These are phyloP conservation scores for Xerocomellus dryophilus DNA, from an alignment of 768 basidiomycete genomes.

Conservation along the genomic window DNA sequence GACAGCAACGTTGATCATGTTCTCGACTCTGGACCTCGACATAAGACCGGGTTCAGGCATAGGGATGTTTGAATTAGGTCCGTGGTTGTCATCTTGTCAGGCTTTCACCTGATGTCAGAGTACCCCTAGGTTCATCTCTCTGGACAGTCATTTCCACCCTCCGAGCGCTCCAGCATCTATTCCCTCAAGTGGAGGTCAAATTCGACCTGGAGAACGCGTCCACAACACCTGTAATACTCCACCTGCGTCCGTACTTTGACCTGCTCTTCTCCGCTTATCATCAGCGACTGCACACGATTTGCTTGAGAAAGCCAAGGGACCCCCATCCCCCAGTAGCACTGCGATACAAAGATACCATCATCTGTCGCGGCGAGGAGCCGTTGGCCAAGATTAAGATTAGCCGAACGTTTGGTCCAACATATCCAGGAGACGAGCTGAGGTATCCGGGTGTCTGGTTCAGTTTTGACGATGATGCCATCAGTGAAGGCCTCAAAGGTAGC, in stretches of 20 bases:
- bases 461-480: conserved; percentile 70
- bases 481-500: conserved; percentile 51
- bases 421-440: conserved; percentile 69
- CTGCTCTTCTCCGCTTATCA: conserved; percentile 79
- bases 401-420: conserved; percentile 79
- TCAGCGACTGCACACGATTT: conserved; percentile 79
- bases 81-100: conserved; percentile 1
- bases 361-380: conserved; percentile 60
- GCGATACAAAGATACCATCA: conserved; percentile 60
- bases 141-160: conserved; percentile 75
- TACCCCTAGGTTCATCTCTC: conserved; percentile 61
- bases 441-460: conserved; percentile 85
- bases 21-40: conserved; percentile 70
- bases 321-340: conserved; percentile 64
- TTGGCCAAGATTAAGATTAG: conserved; percentile 65
- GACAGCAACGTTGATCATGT: conserved; percentile 39
- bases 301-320: conserved; percentile 63
- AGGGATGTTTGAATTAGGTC: conserved; percentile 77
- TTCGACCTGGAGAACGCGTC: conserved; percentile 71
- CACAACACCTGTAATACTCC: conserved; percentile 71
- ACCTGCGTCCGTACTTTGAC: conserved; percentile 78
- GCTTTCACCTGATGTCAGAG: background rate
- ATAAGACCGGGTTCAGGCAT: conserved; percentile 72
- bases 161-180: conserved; percentile 60
- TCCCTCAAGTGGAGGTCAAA: conserved; percentile 81